Percentiles rank a stretch among this genome's conserved stretches.
Conservation (phyloP, 108 stramenopile species). For the Seminavis robusta region DNA sequence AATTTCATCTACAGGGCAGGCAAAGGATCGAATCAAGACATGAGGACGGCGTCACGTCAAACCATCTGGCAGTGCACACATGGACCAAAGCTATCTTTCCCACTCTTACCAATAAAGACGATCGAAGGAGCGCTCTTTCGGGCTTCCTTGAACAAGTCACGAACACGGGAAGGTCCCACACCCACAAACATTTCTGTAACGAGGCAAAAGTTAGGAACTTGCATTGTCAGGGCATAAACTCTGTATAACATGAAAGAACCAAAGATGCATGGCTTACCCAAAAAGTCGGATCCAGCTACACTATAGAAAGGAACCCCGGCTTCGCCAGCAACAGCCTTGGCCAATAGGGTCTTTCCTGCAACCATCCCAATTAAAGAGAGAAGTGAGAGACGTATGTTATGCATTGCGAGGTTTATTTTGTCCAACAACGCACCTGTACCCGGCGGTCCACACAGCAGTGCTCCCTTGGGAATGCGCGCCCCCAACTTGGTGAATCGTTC, state of each 20-base stretch:
- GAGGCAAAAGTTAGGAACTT: not conserved
- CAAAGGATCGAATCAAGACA: slow-evolving; percentile 35
- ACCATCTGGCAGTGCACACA: not conserved
- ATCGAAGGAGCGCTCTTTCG: slow-evolving; percentile 92
- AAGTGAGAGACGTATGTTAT: no score
- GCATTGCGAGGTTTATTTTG: no score
- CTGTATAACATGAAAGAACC: no score
- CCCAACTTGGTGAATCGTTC: slow-evolving; percentile 90
- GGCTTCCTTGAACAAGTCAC: slow-evolving; percentile 96
- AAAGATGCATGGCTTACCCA: slow-evolving; percentile 23
- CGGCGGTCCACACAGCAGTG: slow-evolving; percentile 91
- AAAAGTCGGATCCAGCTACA: slow-evolving; percentile 95
- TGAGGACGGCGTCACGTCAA: slow-evolving; percentile 31
- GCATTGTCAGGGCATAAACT: no score
- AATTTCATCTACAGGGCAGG: slow-evolving; percentile 88
- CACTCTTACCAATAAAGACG: slow-evolving; percentile 91
- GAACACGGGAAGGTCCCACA: slow-evolving; percentile 95
- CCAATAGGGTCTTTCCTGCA: slow-evolving; percentile 98
- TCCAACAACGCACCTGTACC: no score
- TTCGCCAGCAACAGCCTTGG: slow-evolving; percentile 99
- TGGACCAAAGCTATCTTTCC: no score
- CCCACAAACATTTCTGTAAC: slow-evolving; percentile 97
- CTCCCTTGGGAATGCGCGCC: slow-evolving; percentile 97
- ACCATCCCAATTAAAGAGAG: no score
- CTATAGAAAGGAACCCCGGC: slow-evolving; percentile 94